Evolutionary conservation across 306 rosid species (phyloP).

Genomic region (Luffa acutangula): DNA sequence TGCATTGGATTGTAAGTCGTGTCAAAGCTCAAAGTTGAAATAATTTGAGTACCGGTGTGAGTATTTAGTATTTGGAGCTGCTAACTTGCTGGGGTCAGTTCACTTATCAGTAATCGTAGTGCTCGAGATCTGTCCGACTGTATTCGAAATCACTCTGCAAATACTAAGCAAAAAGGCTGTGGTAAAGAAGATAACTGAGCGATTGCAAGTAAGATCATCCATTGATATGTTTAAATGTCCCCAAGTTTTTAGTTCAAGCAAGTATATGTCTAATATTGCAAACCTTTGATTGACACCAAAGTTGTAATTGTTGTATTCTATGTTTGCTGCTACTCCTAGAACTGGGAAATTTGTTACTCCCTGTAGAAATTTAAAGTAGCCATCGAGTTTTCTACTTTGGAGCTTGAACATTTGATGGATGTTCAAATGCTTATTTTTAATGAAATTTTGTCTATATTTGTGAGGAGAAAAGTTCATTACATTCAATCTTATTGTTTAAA

Average conservation of each 20-base stretch:
- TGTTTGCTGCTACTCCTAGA: neutral
- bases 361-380: neutral
- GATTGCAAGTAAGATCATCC: neutral
- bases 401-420: neutral
- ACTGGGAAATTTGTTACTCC: neutral
- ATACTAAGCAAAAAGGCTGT: neutral
- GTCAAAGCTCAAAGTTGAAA: neutral
- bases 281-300: neutral
- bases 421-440: neutral
- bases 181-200: neutral
- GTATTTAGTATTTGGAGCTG: neutral
- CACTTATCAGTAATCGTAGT: neutral
- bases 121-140: neutral
- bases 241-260: neutral
- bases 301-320: neutral
- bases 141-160: neutral
- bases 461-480: neutral
- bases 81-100: neutral
- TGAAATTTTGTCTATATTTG: neutral
- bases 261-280: neutral
- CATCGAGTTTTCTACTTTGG: neutral
- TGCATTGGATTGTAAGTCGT: conserved; percentile 54
- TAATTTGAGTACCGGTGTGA: neutral
- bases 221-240: neutral
- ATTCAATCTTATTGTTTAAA: neutral